These are phyloP conservation scores for Lasiodiplodia hormozganensis DNA, from an alignment of 2,329 filamentous ascomycete species.

Conservation along the genomic window DNA sequence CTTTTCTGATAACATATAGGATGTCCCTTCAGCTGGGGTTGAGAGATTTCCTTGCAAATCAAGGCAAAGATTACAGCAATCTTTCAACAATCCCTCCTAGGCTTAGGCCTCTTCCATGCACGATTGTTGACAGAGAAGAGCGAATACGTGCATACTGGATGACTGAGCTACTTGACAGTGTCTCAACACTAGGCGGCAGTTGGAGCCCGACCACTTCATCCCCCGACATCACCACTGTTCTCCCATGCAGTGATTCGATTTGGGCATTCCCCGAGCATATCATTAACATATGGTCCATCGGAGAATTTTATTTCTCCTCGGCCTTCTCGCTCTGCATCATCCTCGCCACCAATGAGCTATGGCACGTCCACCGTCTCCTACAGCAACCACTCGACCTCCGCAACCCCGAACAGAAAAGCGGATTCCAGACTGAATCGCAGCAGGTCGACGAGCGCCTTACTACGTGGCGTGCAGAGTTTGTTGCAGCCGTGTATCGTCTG, in stretches of 20 bases:
- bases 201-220: slow-evolving; percentile 37
- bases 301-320: slow-evolving; percentile 34
- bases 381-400: slow-evolving; percentile 38
- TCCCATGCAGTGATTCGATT: slow-evolving; percentile 39
- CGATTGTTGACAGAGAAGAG: slow-evolving; percentile 44
- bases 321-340: slow-evolving; percentile 39
- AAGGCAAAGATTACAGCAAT: slow-evolving; percentile 39
- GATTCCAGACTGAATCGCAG: slow-evolving; percentile 37
- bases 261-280: slow-evolving; percentile 38
- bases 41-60: slow-evolving; percentile 39
- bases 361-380: slow-evolving; percentile 38
- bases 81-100: slow-evolving; percentile 38
- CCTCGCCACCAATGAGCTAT: slow-evolving; percentile 37
- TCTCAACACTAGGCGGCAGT: slow-evolving; percentile 42
- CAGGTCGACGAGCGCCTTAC: slow-evolving; percentile 37
- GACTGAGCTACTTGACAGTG: slow-evolving; percentile 46
- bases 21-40: slow-evolving; percentile 41
- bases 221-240: slow-evolving; percentile 32
- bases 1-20: slow-evolving; percentile 27
- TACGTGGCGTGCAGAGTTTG: slow-evolving; percentile 37
- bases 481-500: slow-evolving; percentile 32
- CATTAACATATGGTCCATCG: slow-evolving; percentile 35
- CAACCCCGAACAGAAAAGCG: slow-evolving; percentile 34
- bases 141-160: slow-evolving; percentile 48
- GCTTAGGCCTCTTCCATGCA: slow-evolving; percentile 36